Conservation (phyloP, 768 basidiomycete genomes). For the Gloeopeniophorella convolvens region DNA sequence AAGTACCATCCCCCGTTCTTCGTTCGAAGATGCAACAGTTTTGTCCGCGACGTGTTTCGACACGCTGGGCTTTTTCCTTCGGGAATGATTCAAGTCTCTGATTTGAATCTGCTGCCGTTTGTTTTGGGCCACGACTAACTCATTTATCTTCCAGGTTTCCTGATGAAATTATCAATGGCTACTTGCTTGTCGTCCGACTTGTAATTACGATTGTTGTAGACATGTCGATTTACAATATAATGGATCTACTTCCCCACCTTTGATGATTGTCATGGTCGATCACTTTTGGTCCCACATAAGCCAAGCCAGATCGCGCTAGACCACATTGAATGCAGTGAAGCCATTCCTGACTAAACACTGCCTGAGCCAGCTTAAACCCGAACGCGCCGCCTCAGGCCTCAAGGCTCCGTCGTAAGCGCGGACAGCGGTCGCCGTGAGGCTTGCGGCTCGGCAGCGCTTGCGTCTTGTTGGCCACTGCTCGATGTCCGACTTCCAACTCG, state of each 20-base stretch:
- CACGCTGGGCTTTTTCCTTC: conserved; percentile 56
- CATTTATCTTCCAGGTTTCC: not conserved
- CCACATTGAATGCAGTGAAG: too few relatives aligned
- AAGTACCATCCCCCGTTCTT: conserved; percentile 9
- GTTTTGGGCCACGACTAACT: not conserved
- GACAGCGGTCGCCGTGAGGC: too few relatives aligned
- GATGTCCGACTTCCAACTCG: conserved; percentile 67
- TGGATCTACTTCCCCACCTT: not conserved
- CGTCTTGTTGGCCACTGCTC: too few relatives aligned
- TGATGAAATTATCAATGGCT: too few relatives aligned
- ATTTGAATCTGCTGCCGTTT: conserved; percentile 23
- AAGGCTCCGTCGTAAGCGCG: conserved; percentile 2
- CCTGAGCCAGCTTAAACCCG: too few relatives aligned
- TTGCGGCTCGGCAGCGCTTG: too few relatives aligned
- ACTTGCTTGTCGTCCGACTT: too few relatives aligned
- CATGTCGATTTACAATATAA: not conserved
- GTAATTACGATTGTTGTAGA: not conserved
- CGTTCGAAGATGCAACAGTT: conserved; percentile 45
- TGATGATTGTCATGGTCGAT: not conserved
- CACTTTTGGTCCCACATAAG: not conserved
- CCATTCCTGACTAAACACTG: too few relatives aligned
- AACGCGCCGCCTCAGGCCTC: too few relatives aligned
- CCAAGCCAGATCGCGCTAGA: not conserved
- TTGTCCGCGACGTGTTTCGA: conserved; percentile 50
- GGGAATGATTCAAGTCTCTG: conserved; percentile 84